A percentile compares a stretch with the other conserved stretches of the same genome.
Conservation (phyloP, 805 yeast species). For the Kodamaea kaohsiungensis region DNA sequence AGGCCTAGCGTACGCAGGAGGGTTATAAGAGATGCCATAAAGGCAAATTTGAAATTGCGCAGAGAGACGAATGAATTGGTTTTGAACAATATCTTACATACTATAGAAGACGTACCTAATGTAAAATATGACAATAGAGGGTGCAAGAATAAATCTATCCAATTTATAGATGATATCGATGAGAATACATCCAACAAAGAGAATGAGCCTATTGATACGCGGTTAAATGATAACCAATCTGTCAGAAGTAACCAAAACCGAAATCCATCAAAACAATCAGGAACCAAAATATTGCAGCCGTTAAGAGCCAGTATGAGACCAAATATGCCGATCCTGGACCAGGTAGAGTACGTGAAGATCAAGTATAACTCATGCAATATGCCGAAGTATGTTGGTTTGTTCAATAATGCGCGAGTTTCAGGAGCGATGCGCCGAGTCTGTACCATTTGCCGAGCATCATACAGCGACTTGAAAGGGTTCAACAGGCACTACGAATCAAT, state of each 20-base stretch:
- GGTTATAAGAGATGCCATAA: not conserved
- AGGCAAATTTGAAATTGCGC: not conserved
- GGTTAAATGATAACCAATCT: not conserved
- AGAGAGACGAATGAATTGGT: not conserved
- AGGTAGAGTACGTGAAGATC: not conserved
- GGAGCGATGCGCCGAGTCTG: slow-evolving; percentile 17
- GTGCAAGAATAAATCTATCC: too few relatives aligned
- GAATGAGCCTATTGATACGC: not conserved
- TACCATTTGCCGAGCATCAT: slow-evolving; percentile 11
- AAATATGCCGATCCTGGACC: not conserved
- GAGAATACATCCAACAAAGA: not conserved
- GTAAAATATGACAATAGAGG: too few relatives aligned
- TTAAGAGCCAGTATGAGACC: not conserved
- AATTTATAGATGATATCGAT: not conserved
- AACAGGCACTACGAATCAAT: slow-evolving; percentile 15
- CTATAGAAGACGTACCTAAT: not conserved
- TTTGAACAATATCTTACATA: not conserved
- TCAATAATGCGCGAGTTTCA: slow-evolving; percentile 12
- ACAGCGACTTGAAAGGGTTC: slow-evolving; percentile 17
- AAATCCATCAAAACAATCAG: not conserved
- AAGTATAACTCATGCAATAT: slow-evolving; percentile 5
- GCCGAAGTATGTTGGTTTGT: slow-evolving; percentile 17
- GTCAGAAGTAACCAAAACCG: not conserved
- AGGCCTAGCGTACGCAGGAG: not conserved
- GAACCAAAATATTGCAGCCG: not conserved